A percentile compares a stretch with the other conserved stretches of the same genome.
Evolutionary conservation across 2,329 filamentous ascomycete genomes (phyloP).

Genomic region (Sclerotinia glacialis): DNA sequence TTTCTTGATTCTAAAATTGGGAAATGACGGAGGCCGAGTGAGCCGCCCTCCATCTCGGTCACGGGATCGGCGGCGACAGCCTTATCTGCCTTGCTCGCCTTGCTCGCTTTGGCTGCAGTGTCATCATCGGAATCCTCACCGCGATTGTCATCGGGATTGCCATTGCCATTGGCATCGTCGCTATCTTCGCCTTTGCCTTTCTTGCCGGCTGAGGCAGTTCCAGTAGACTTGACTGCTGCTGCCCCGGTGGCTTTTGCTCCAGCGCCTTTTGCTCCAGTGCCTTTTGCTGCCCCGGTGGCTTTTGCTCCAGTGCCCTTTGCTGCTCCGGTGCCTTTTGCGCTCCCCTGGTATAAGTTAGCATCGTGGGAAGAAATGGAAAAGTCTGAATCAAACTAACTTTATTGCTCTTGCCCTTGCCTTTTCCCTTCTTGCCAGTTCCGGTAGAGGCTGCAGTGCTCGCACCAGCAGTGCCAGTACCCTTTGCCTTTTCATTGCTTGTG

Average conservation of each 20-base stretch:
- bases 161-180: too few species aligned
- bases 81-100: neutral
- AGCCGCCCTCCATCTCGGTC: constrained; percentile 16
- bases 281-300: neutral
- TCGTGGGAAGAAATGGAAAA: neutral
- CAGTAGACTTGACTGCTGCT: neutral
- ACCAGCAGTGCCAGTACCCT: neutral
- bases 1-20: constrained; percentile 29
- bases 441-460: constrained; percentile 13
- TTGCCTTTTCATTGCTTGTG: neutral
- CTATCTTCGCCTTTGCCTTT: constrained; percentile 23
- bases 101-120: neutral
- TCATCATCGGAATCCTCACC: too few species aligned
- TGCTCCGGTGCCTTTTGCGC: neutral
- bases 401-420: constrained; percentile 6
- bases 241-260: neutral
- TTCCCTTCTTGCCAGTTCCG: constrained; percentile 14
- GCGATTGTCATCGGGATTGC: too few species aligned
- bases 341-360: constrained; percentile 5
- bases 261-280: neutral
- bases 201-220: constrained; percentile 14
- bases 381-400: neutral
- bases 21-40: constrained; percentile 26
- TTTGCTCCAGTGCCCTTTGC: neutral
- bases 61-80: neutral